phyloP scores from a whole-genome alignment of 2,329 filamentous ascomycete species.

The Lachnellula arida region DNA sequence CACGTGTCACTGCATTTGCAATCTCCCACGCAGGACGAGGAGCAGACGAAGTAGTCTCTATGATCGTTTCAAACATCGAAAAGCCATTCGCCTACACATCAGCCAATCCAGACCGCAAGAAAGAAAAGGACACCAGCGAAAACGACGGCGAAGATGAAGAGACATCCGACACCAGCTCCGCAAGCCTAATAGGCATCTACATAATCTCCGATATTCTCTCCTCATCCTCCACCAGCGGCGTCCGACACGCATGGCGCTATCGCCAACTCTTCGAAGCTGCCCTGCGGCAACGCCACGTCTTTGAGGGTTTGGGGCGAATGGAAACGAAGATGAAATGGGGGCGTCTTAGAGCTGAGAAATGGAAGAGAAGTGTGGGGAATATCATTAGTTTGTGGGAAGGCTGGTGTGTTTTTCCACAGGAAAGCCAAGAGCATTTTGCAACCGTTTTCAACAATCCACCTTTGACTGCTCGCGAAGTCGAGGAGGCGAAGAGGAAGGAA shows the following conservation, averaged over 20 bases:
- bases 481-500: constrained; percentile 31
- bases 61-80: constrained; percentile 78
- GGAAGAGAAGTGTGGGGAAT: constrained; percentile 54
- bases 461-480: constrained; percentile 38
- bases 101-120: constrained; percentile 56
- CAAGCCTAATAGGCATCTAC: constrained; percentile 78
- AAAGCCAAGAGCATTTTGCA: constrained; percentile 67
- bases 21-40: constrained; percentile 81
- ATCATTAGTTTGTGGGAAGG: constrained; percentile 59
- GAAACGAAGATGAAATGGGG: constrained; percentile 63
- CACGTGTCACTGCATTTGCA: constrained; percentile 80
- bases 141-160: constrained; percentile 38
- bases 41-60: constrained; percentile 85
- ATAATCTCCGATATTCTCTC: constrained; percentile 67
- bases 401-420: constrained; percentile 68
- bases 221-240: constrained; percentile 56
- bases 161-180: constrained; percentile 61
- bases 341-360: constrained; percentile 60
- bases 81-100: constrained; percentile 69
- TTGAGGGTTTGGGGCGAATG: constrained; percentile 58
- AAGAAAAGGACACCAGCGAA: constrained; percentile 35
- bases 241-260: constrained; percentile 66
- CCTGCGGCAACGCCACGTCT: constrained; percentile 54
- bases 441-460: constrained; percentile 69
- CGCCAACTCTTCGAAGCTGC: constrained; percentile 59